Evolutionary conservation across 306 rosid species (phyloP).

Genomic region (Casuarina glauca): DNA sequence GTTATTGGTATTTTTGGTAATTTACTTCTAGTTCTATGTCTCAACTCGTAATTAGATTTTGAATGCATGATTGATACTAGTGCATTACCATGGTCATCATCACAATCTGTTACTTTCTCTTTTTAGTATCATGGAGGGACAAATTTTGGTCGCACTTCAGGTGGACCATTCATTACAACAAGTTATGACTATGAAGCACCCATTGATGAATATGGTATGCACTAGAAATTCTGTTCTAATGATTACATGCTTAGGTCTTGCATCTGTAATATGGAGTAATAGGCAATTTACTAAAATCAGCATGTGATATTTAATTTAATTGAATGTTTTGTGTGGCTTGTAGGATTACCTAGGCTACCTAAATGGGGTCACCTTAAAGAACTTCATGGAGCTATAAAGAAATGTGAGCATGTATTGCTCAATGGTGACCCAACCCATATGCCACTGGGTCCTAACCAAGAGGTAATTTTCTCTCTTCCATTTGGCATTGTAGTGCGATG

Average conservation of each 20-base stretch:
- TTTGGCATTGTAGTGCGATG: slow-evolving; percentile 13
- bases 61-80: not conserved
- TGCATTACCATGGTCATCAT: not conserved
- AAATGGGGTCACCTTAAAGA: slow-evolving; percentile 98
- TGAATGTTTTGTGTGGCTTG: slow-evolving; percentile 1
- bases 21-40: not conserved
- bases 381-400: slow-evolving; percentile 82
- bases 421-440: slow-evolving; percentile 50
- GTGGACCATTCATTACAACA: slow-evolving; percentile 96
- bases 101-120: slow-evolving; percentile 10
- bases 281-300: not conserved
- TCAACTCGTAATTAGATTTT: not conserved
- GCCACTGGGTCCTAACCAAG: slow-evolving; percentile 70
- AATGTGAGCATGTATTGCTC: slow-evolving; percentile 68
- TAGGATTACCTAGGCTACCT: slow-evolving; percentile 88
- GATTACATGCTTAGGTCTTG: not conserved
- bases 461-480: slow-evolving; percentile 50
- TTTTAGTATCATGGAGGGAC: slow-evolving; percentile 95
- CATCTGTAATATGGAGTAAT: not conserved
- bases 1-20: not conserved
- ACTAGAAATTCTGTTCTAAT: not conserved
- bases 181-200: slow-evolving; percentile 99
- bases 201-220: slow-evolving; percentile 84
- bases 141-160: slow-evolving; percentile 94
- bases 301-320: not conserved